phyloP scores from a whole-genome alignment of 164 flowering plant species.

The Umbellularia californica region DNA sequence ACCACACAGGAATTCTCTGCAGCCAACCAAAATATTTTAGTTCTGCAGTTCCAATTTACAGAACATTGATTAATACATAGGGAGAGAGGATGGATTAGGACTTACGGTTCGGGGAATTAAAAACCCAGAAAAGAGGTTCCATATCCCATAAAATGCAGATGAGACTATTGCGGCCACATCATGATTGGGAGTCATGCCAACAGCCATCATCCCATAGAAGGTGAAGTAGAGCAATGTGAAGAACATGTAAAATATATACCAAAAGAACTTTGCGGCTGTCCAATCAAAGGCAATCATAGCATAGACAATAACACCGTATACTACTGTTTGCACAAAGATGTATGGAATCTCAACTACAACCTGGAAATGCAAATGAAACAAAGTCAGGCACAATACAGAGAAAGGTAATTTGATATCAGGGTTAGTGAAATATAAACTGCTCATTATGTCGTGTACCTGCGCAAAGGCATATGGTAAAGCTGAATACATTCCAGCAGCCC shows the following conservation, averaged over 20 bases:
- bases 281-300: conserved; percentile 36
- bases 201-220: conserved; percentile 29
- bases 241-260: conserved; percentile 29
- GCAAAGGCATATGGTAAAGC: conserved; percentile 38
- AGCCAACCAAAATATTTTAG: not conserved
- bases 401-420: not conserved
- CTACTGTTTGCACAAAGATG: conserved; percentile 26
- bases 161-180: conserved; percentile 28
- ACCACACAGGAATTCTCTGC: conserved; percentile 60
- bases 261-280: conserved; percentile 26
- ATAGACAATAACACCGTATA: conserved; percentile 36
- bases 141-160: conserved; percentile 23
- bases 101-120: conserved; percentile 33
- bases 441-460: conserved; percentile 23
- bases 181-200: conserved; percentile 25
- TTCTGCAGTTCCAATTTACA: not conserved
- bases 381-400: conserved; percentile 12
- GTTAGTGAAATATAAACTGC: not conserved
- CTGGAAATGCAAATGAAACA: conserved; percentile 29
- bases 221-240: conserved; percentile 28
- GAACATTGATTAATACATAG: not conserved
- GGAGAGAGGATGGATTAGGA: not conserved
- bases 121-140: conserved; percentile 34
- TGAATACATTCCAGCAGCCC: conserved; percentile 46
- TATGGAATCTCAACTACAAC: conserved; percentile 53